Conservation (phyloP, 2,329 filamentous ascomycete species). For the Diaporthe amygdali region DNA sequence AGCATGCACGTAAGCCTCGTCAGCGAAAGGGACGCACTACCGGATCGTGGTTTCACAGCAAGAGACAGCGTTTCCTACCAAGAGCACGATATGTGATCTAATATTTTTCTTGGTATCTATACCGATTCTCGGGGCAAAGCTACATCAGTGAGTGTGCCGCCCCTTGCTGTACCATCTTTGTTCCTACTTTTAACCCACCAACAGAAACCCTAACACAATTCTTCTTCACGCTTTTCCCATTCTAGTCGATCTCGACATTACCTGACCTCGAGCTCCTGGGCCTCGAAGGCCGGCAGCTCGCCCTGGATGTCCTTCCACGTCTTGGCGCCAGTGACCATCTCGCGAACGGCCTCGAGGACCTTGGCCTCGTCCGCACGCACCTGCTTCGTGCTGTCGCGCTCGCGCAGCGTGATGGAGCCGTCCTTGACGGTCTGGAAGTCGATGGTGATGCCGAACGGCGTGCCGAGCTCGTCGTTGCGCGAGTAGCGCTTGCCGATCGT, state of each 20-base stretch:
- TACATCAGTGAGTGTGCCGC: not conserved
- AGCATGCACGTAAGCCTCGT: too few species aligned
- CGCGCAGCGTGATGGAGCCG: constrained; percentile 82
- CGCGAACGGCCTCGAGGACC: constrained; percentile 75
- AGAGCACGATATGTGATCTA: not conserved
- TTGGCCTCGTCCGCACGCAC: constrained; percentile 83
- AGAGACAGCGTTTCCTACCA: too few species aligned
- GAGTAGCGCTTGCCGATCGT: constrained; percentile 95
- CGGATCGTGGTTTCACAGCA: not conserved
- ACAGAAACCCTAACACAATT: not conserved
- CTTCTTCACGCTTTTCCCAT: accelerated
- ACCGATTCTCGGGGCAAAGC: not conserved
- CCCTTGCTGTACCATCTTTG: not conserved
- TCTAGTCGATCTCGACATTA: not conserved
- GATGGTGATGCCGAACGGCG: constrained; percentile 89
- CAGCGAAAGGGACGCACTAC: too few species aligned
- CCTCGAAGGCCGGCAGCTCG: constrained; percentile 83
- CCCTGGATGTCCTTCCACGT: constrained; percentile 72
- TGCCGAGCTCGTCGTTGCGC: constrained; percentile 94
- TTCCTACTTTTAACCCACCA: not conserved
- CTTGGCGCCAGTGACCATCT: constrained; percentile 56
- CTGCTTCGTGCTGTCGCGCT: constrained; percentile 89
- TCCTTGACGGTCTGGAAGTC: constrained; percentile 96
- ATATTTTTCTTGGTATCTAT: not conserved
- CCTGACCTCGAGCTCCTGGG: constrained; percentile 65